Evolutionary conservation across 805 yeast species (phyloP).

Genomic region (Candida tallmaniae): DNA sequence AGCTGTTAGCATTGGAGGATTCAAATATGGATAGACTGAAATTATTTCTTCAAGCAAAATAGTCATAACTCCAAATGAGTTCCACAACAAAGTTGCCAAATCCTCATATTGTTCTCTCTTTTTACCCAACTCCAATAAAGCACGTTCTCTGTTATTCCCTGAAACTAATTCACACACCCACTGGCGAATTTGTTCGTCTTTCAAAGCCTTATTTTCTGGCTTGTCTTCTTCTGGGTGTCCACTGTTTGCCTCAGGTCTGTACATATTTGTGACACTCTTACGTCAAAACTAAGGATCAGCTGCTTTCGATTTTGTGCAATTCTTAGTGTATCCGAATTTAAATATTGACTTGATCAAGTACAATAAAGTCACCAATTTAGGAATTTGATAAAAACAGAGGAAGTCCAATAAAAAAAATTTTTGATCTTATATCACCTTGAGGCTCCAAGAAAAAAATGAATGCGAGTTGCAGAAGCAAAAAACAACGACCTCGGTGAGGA

Average conservation of each 20-base stretch:
- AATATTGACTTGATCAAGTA: background rate
- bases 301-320: background rate
- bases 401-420: no score
- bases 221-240: background rate
- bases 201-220: conserved; percentile 19
- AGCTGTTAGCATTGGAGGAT: conserved; percentile 82
- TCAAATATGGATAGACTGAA: conserved; percentile 81
- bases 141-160: conserved; percentile 90
- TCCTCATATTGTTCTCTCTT: conserved; percentile 94
- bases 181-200: conserved; percentile 76
- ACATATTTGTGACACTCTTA: background rate
- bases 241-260: background rate
- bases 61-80: conserved; percentile 95
- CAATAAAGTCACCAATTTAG: no score
- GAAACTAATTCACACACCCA: conserved; percentile 89
- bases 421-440: no score
- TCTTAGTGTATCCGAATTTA: background rate
- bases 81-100: conserved; percentile 89
- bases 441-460: no score
- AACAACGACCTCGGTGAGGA: conserved; percentile 16
- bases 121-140: conserved; percentile 85
- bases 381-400: no score
- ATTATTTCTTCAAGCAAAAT: conserved; percentile 84
- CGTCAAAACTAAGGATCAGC: background rate
- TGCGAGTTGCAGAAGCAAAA: no score